Evolutionary conservation across 2,329 filamentous ascomycete genomes (phyloP).

Genomic region (Penicillium nordicum): DNA sequence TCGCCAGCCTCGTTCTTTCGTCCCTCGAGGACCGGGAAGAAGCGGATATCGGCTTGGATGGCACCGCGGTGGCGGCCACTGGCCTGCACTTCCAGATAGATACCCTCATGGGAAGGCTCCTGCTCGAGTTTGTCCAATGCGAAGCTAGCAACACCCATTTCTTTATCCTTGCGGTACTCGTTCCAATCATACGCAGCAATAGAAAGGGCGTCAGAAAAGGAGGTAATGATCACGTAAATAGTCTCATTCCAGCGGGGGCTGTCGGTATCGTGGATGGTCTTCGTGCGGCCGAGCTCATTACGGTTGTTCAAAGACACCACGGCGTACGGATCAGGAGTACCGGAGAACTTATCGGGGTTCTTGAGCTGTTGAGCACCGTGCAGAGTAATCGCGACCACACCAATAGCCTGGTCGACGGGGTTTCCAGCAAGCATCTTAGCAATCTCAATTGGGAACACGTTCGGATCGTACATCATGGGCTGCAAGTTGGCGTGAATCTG

Average conservation of each 20-base stretch:
- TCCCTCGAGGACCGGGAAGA: slow-evolving; percentile 86
- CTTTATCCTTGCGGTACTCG: slow-evolving; percentile 93
- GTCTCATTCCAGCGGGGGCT: slow-evolving; percentile 97
- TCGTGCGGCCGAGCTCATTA: slow-evolving; percentile 78
- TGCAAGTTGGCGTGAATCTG: slow-evolving; percentile 91
- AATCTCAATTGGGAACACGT: slow-evolving; percentile 97
- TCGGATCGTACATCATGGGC: slow-evolving; percentile 97
- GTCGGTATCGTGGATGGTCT: slow-evolving; percentile 76
- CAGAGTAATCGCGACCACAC: slow-evolving; percentile 85
- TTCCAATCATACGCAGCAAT: slow-evolving; percentile 89
- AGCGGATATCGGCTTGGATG: slow-evolving; percentile 77
- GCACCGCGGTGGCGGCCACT: slow-evolving; percentile 81
- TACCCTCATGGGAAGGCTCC: slow-evolving; percentile 73
- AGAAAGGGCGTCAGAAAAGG: slow-evolving; percentile 81
- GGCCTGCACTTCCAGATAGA: slow-evolving; percentile 76
- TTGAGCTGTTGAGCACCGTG: slow-evolving; percentile 90
- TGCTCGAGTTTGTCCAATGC: slow-evolving; percentile 77
- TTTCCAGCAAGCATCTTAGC: slow-evolving; percentile 96
- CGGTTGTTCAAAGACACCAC: slow-evolving; percentile 81
- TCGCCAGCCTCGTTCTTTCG: slow-evolving; percentile 67
- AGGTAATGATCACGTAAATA: slow-evolving; percentile 89
- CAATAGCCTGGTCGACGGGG: slow-evolving; percentile 91
- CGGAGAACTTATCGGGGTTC: slow-evolving; percentile 90
- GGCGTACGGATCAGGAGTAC: slow-evolving; percentile 86
- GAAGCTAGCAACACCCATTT: slow-evolving; percentile 84